phyloP scores from a whole-genome alignment of 2,329 filamentous ascomycete genomes.

The Claviceps sp. region DNA sequence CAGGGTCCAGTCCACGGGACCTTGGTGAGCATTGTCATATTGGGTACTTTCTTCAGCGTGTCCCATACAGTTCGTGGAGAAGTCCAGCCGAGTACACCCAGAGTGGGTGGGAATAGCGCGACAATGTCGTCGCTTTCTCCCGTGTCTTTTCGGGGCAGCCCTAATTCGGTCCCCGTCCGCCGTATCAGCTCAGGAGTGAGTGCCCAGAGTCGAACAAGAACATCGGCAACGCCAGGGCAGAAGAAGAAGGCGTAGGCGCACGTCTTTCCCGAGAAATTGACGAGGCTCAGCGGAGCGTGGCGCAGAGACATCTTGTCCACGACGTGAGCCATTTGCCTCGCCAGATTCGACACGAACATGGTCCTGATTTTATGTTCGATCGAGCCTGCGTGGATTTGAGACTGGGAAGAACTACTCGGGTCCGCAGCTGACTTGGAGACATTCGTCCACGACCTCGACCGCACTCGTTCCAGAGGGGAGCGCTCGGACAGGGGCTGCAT shows the following conservation, averaged over 20 bases:
- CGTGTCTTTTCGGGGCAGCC: slow-evolving; percentile 41
- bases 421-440: slow-evolving; percentile 45
- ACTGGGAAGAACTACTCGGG: slow-evolving; percentile 49
- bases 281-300: slow-evolving; percentile 50
- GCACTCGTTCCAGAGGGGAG: slow-evolving; percentile 31
- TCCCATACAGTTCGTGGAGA: slow-evolving; percentile 34
- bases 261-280: slow-evolving; percentile 80
- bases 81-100: slow-evolving; percentile 46
- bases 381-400: slow-evolving; percentile 43
- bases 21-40: slow-evolving; percentile 51
- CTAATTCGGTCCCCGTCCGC: slow-evolving; percentile 57
- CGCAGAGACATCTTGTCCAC: slow-evolving; percentile 78
- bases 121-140: slow-evolving; percentile 52
- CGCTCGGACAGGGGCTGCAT: slow-evolving; percentile 51
- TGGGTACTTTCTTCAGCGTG: slow-evolving; percentile 51
- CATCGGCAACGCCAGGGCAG: slow-evolving; percentile 71
- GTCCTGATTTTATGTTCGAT: slow-evolving; percentile 81
- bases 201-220: slow-evolving; percentile 71
- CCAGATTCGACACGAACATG: slow-evolving; percentile 70
- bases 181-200: slow-evolving; percentile 55
- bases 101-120: slow-evolving; percentile 52
- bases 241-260: slow-evolving; percentile 92
- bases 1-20: slow-evolving; percentile 80
- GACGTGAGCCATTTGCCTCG: slow-evolving; percentile 74
- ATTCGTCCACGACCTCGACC: slow-evolving; percentile 31